These are phyloP conservation scores for Petunia axillaris DNA, from an alignment of 257 asterid genomes.

Conservation along the genomic window DNA sequence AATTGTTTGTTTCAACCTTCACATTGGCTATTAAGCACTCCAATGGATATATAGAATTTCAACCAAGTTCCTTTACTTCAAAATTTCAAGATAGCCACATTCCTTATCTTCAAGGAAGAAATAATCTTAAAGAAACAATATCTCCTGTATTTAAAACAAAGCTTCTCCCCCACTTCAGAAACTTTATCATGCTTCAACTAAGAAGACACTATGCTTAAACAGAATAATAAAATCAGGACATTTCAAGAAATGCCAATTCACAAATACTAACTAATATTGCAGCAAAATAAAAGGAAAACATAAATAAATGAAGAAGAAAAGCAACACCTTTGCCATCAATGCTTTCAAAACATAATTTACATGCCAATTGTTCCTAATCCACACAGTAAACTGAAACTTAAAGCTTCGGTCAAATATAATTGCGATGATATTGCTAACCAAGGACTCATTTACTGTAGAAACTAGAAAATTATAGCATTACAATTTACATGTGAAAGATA, in stretches of 20 bases:
- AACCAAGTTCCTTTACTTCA: conserved; percentile 3
- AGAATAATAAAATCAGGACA: conserved; percentile 3
- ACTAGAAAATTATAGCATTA: background rate
- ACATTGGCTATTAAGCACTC: conserved; percentile 4
- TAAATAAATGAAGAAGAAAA: conserved; percentile 19
- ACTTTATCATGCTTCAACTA: conserved; percentile 8
- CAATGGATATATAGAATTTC: background rate
- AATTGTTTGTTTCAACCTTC: conserved; percentile 1
- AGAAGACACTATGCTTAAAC: background rate
- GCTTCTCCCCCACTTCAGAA: background rate
- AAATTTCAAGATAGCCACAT: background rate
- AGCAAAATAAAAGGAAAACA: background rate
- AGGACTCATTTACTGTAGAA: conserved; percentile 20
- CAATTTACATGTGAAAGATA: background rate
- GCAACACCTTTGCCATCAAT: conserved; percentile 11
- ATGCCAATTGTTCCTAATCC: conserved; percentile 8
- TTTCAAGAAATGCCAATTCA: conserved; percentile 14
- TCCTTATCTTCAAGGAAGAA: background rate
- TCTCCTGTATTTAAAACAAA: conserved; percentile 10
- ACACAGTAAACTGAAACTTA: conserved; percentile 5
- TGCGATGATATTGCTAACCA: background rate
- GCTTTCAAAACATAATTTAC: conserved; percentile 15
- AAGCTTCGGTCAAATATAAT: conserved; percentile 1
- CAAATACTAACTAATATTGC: conserved; percentile 11
- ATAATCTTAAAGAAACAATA: conserved; percentile 9